A percentile compares a stretch with the other conserved stretches of the same genome.
Conservation (phyloP, 257 asterid genomes). For the Scutellaria barbata region DNA sequence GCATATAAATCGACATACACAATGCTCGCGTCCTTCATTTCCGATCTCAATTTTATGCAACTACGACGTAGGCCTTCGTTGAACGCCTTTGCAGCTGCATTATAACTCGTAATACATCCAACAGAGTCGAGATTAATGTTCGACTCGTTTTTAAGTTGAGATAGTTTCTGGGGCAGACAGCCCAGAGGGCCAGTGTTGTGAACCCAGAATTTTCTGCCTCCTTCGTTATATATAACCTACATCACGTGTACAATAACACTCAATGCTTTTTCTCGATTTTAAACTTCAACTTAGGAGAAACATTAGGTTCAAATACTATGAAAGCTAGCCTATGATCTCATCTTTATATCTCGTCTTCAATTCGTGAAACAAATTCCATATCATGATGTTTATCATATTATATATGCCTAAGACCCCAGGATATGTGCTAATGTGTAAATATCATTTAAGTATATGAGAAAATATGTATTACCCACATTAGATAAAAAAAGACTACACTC, state of each 20-base stretch:
- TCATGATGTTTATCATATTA: background rate
- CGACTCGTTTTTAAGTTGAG: slow-evolving; percentile 47
- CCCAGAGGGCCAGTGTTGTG: slow-evolving; percentile 96
- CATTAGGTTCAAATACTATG: too few species aligned
- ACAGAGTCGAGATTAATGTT: slow-evolving; percentile 49
- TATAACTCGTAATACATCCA: slow-evolving; percentile 74
- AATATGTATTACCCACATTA: too few species aligned
- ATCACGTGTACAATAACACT: slow-evolving; percentile 16
- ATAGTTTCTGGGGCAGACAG: slow-evolving; percentile 78
- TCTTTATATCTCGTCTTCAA: background rate
- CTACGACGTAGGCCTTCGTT: slow-evolving; percentile 61
- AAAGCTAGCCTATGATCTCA: too few species aligned
- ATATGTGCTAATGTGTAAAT: too few species aligned
- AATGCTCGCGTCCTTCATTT: slow-evolving; percentile 61
- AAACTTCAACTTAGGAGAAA: too few species aligned
- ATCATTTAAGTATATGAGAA: too few species aligned
- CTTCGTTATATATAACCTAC: slow-evolving; percentile 66
- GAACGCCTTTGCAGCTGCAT: slow-evolving; percentile 66
- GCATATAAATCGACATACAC: slow-evolving; percentile 83
- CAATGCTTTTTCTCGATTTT: too few species aligned
- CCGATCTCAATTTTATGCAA: slow-evolving; percentile 56
- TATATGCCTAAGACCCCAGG: background rate
- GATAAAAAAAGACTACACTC: too few species aligned
- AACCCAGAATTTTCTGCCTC: slow-evolving; percentile 88
- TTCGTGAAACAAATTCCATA: background rate